Conservation (phyloP, 352 stramenopile genomes). For the Aphanomyces euteiches region DNA sequence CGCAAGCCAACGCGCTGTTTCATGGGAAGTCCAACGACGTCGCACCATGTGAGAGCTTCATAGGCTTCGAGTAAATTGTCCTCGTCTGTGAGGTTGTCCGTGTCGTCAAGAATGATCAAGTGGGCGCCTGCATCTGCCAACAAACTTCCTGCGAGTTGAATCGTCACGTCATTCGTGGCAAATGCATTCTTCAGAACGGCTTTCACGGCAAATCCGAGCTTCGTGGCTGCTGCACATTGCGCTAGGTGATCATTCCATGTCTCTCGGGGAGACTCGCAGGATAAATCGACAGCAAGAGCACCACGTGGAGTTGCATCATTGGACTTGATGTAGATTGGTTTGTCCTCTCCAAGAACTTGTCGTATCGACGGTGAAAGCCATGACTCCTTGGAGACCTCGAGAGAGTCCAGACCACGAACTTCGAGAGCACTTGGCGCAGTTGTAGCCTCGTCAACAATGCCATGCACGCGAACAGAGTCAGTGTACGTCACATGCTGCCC, state of each 20-base stretch:
- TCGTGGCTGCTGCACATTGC: not conserved
- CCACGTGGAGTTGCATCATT: not conserved
- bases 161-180: not conserved
- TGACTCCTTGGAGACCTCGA: not conserved
- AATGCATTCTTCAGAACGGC: constrained; percentile 10
- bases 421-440: not conserved
- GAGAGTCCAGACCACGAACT: constrained; percentile 1
- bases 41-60: constrained; percentile 27
- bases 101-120: constrained; percentile 9
- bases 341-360: not conserved
- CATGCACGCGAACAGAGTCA: constrained; percentile 17
- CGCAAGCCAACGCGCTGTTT: constrained; percentile 28
- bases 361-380: not conserved
- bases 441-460: not conserved
- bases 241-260: constrained; percentile 10
- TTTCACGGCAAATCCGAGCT: constrained; percentile 13
- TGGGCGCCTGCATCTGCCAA: constrained; percentile 16
- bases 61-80: constrained; percentile 20
- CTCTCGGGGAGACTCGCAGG: not conserved
- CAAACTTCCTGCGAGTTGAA: constrained; percentile 17
- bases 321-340: constrained; percentile 10
- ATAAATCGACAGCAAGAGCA: constrained; percentile 9
- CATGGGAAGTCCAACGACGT: constrained; percentile 28
- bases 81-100: not conserved
- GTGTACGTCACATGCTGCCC: constrained; percentile 25